phyloP scores from a whole-genome alignment of 2,329 filamentous ascomycete species.

The Ramularia collo-cygni region DNA sequence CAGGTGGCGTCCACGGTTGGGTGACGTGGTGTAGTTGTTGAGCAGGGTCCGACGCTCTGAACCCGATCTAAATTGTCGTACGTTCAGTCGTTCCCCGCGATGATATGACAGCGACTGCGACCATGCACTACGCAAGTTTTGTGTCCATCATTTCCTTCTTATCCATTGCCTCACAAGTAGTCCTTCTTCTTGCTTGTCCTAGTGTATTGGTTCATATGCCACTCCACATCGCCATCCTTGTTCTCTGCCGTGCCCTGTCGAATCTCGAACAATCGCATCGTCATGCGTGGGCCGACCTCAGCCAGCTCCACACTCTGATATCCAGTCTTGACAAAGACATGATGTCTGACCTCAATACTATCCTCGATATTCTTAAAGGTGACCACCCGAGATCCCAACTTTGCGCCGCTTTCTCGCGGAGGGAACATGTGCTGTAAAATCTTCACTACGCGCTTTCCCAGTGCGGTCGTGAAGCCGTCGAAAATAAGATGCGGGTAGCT shows the following conservation, averaged over 20 bases:
- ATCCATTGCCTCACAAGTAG: conserved; percentile 69
- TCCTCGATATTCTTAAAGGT: conserved; percentile 90
- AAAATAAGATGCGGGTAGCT: conserved; percentile 93
- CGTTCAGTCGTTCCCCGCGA: no score
- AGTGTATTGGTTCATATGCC: conserved; percentile 93
- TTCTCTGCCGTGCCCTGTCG: conserved; percentile 85
- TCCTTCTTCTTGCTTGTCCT: conserved; percentile 92
- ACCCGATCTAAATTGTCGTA: no score
- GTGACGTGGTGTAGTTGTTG: no score
- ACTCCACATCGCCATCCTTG: conserved; percentile 92
- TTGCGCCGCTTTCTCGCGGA: conserved; percentile 72
- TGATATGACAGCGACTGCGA: no score
- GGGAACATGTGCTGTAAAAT: conserved; percentile 93
- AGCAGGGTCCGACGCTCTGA: no score
- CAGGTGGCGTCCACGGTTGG: no score
- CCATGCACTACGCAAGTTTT: no score
- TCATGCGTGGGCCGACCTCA: conserved; percentile 91
- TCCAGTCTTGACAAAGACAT: conserved; percentile 89
- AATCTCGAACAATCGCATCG: conserved; percentile 94
- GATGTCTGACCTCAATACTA: conserved; percentile 81
- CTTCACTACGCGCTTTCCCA: conserved; percentile 78
- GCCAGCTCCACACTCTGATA: conserved; percentile 84
- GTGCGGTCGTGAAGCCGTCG: conserved; percentile 76
- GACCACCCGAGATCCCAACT: conserved; percentile 80
- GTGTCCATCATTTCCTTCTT: no score